Percentiles rank a stretch among this genome's conserved stretches.
Evolutionary conservation across 768 basidiomycete genomes (phyloP).

Genomic region (Solioccasus polychromus): DNA sequence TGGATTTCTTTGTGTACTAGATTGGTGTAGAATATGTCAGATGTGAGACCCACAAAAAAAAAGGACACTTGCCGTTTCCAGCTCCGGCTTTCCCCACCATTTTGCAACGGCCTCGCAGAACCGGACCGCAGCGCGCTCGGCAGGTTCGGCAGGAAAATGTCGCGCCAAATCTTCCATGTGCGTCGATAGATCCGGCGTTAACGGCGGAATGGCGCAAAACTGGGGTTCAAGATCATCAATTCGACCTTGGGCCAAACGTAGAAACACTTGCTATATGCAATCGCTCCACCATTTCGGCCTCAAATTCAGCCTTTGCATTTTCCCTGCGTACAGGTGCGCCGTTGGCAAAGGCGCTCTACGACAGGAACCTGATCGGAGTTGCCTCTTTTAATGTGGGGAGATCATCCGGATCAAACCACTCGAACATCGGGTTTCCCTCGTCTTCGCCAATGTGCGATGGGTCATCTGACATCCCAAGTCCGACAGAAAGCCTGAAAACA

Average conservation of each 20-base stretch:
- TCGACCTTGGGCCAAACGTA: not conserved
- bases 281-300: conserved; percentile 70
- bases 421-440: conserved; percentile 42
- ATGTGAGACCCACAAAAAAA: not conserved
- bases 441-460: conserved; percentile 27
- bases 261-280: conserved; percentile 56
- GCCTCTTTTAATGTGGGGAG: conserved; percentile 68
- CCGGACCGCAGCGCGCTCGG: conserved; percentile 72
- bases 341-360: conserved; percentile 33
- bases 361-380: conserved; percentile 65
- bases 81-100: conserved; percentile 84
- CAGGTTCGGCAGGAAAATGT: conserved; percentile 78
- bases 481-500: conserved; percentile 75
- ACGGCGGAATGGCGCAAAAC: conserved; percentile 75
- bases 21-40: conserved; percentile 26
- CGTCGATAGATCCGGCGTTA: conserved; percentile 71
- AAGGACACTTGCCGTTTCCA: conserved; percentile 57
- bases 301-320: conserved; percentile 68
- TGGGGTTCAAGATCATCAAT: conserved; percentile 28
- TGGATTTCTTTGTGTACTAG: conserved; percentile 57
- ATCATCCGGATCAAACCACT: conserved; percentile 72
- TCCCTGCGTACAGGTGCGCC: conserved; percentile 35
- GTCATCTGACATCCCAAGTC: conserved; percentile 46
- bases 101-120: conserved; percentile 80
- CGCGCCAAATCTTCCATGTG: conserved; percentile 73